Evolutionary conservation across 177 flowering plant species (phyloP).

Genomic region (Vitis hybrid): DNA sequence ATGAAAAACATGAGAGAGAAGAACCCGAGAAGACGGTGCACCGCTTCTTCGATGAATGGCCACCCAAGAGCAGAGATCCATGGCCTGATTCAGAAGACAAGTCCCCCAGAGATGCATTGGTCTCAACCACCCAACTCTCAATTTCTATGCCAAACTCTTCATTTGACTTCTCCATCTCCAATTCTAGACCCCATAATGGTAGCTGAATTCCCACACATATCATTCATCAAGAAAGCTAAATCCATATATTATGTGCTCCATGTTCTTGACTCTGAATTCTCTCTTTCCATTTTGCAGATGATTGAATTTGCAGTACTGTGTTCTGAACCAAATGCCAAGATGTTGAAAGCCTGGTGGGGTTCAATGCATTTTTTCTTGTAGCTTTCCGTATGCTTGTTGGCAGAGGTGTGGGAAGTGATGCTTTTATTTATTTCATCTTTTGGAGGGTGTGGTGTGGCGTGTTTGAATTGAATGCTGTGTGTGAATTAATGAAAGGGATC

Average conservation of each 20-base stretch:
- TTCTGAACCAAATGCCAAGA: too few relatives aligned
- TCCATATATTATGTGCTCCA: too few relatives aligned
- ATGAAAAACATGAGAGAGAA: constrained; percentile 25
- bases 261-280: too few relatives aligned
- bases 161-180: constrained; percentile 48
- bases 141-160: constrained; percentile 66
- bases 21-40: constrained; percentile 55
- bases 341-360: not conserved
- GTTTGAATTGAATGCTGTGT: constrained; percentile 2
- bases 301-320: too few relatives aligned
- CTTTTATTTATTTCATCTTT: not conserved
- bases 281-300: too few relatives aligned
- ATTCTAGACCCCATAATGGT: constrained; percentile 43
- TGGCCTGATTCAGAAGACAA: constrained; percentile 50
- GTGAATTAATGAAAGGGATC: not conserved
- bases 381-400: not conserved
- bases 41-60: constrained; percentile 76
- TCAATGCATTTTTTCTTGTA: not conserved
- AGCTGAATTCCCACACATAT: constrained; percentile 1
- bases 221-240: too few relatives aligned
- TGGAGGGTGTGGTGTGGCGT: too few relatives aligned
- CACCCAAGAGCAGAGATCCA: constrained; percentile 39
- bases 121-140: constrained; percentile 65
- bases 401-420: not conserved
- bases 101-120: constrained; percentile 31